Conservation (phyloP, 2,329 filamentous ascomycete species). For the Aspergillus sp. region DNA sequence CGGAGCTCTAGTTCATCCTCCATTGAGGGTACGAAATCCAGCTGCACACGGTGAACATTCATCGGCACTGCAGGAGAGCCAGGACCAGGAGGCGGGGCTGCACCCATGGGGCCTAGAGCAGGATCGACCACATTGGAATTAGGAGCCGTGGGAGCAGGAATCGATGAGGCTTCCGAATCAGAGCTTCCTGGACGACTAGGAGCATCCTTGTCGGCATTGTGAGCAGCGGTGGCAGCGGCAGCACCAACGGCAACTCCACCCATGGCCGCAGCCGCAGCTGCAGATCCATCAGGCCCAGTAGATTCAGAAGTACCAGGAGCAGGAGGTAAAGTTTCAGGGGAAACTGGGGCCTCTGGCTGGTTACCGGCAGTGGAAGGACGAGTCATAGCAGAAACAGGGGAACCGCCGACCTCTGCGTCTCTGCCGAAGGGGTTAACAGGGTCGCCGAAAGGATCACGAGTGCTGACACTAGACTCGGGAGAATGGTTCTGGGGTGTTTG, state of each 20-base stretch:
- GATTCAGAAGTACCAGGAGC: constrained; percentile 44
- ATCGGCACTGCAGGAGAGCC: constrained; percentile 49
- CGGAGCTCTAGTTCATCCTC: constrained; percentile 84
- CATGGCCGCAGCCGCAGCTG: constrained; percentile 38
- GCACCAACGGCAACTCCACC: constrained; percentile 41
- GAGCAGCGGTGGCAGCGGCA: constrained; percentile 37
- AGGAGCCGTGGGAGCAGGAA: constrained; percentile 20
- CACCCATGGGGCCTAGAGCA: constrained; percentile 16
- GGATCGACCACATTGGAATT: constrained; percentile 25
- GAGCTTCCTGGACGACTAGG: constrained; percentile 22
- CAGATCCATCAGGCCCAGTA: constrained; percentile 30
- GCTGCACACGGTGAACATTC: constrained; percentile 86
- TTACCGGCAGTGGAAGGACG: constrained; percentile 10
- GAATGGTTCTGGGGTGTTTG: constrained; percentile 33
- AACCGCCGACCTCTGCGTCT: constrained; percentile 49
- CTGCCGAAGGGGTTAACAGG: constrained; percentile 71
- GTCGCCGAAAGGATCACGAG: constrained; percentile 51
- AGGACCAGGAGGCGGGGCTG: constrained; percentile 15
- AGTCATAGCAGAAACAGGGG: constrained; percentile 16
- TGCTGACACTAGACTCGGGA: constrained; percentile 42
- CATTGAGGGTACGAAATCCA: constrained; percentile 91
- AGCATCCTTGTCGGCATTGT: constrained; percentile 21
- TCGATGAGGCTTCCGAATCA: constrained; percentile 22
- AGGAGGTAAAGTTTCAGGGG: constrained; percentile 7
- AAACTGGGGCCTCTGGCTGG: neutral